Base-by-base conservation (phyloP, 1,284 basidiomycete genomes). In the Trametes hirsuta region DNA sequence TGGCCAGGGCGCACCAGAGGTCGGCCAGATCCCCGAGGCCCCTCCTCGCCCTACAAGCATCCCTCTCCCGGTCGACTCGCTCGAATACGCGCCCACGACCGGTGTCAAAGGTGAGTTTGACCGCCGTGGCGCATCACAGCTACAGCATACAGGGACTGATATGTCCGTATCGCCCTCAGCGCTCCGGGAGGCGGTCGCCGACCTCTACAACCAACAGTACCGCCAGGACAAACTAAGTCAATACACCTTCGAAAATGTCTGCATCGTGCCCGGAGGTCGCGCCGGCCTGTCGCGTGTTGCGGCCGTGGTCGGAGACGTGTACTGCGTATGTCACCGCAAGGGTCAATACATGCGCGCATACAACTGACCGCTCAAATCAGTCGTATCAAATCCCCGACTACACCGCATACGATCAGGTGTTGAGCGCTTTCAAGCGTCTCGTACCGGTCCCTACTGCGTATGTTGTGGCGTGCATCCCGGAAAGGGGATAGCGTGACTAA, bases 21-120 rank as follows among this genome's bases (percentile, higher is more conserved):
- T 91, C 9, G 95, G 94, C 0, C 84, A 86, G 10, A 88, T 98
- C 60, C 92, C 92, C 1, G 84, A 86, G 50, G 91, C 88, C 2
- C 83, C 86, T 0, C 75, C 82, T 22, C 86, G 93, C 40, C 89
- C 90, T 1, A 80, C 81, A 4, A 78, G 79, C 49, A 82, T 97
- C 58, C 75, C 81, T 35, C 71, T 90, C 50, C 86, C 88, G 25
- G 71, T 84, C 22, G 91, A 93, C 71, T 90, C 93, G 41, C 81
- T 95, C 69, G 94, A 97, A 75, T 97, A 97, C 69, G 95, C 93
- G 1, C 95, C 96, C 0, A 97, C 95, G 2, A 93, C 94, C 0
- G 95, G 95, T 53, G 88, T 95, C 47, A 94, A 91, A 80, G 84
- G 90, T 90, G 67, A 18, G 72, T 62, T 56, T 35, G 45, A 41